Base-by-base conservation (phyloP, 139 green algal genomes). In the Mesostigma viride region DNA sequence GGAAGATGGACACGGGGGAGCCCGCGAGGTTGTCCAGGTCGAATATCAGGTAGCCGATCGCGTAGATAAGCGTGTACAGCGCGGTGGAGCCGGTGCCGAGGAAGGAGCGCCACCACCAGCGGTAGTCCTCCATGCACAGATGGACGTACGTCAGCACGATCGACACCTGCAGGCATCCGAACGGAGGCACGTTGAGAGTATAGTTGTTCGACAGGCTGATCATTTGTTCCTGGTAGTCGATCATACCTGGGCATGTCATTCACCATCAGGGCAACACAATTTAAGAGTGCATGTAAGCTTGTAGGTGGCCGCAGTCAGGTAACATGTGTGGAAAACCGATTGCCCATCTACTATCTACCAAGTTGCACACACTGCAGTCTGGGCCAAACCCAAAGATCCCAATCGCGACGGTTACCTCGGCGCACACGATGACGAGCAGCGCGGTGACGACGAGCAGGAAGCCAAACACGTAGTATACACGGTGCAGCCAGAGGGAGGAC, bases 381-480 rank as follows among this genome's bases (percentile, higher is more conserved):
- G n/a, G n/a, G n/a, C n/a, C n/a, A n/a, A n/a, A n/a, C n/a, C n/a
- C n/a, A n/a, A n/a, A n/a, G n/a, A n/a, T n/a, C n/a, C n/a, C n/a
- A n/a, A n/a, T n/a, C n/a, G n/a, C n/a, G n/a, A n/a, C n/a, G n/a
- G n/a, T 24, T n/a, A 74, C 68, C 59, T 74, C 68, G 26, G 68
- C 68, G 60, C 68, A 74, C 3, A 74, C 68, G 2, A 74, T 24
- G 27, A 74, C 27, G 4, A 74, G 51, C 20, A 74, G 68, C 20
- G 70, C 48, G 34, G 83, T 83, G 53, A 95, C 88, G 31, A 95
- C 67, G 70, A 93, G 85, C 51, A 94, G 82, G 71, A 94, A 95
- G 51, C 83, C 84, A 65, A 96, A 95, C 56, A 90, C 85, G 84
- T 95, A 96, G 84, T 97, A 97, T 58, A 94, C 30, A 27, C 73